phyloP scores from a whole-genome alignment of 1,284 basidiomycete species.

The Lentinus polychrous region DNA sequence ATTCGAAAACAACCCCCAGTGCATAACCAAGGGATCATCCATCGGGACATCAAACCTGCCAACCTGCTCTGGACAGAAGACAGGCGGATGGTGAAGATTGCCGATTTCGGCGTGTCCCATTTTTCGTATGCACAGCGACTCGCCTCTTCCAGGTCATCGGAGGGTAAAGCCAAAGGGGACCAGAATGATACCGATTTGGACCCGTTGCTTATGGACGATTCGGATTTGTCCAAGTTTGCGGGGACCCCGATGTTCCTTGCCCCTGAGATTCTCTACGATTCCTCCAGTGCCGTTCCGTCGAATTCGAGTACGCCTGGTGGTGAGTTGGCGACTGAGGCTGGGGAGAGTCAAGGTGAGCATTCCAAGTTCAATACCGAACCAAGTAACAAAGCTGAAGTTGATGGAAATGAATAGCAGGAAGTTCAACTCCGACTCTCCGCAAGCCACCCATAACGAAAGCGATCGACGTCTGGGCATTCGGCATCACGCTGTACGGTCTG shows the following conservation, averaged over 20 bases:
- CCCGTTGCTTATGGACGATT: conserved; percentile 74
- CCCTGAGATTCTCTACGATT: conserved; percentile 83
- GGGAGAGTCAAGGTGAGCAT: conserved; percentile 12
- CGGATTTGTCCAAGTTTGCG: conserved; percentile 87
- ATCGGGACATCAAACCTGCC: conserved; percentile 98
- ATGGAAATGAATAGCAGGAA: conserved; percentile 20
- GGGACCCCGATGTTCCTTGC: conserved; percentile 98
- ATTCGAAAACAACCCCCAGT: conserved; percentile 50
- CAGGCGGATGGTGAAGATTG: conserved; percentile 88
- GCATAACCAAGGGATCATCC: conserved; percentile 96
- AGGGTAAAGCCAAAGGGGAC: conserved; percentile 22
- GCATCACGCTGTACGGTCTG: conserved; percentile 95
- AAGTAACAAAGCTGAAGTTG: too few relatives aligned
- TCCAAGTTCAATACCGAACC: too few relatives aligned
- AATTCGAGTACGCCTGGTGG: conserved; percentile 23
- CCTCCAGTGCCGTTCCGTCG: conserved; percentile 15
- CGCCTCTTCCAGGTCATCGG: conserved; percentile 31
- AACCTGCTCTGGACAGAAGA: conserved; percentile 90
- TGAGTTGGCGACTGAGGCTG: too few relatives aligned
- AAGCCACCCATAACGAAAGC: conserved; percentile 84
- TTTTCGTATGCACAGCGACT: conserved; percentile 83
- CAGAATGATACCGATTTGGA: conserved; percentile 35
- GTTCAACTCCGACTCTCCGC: conserved; percentile 19
- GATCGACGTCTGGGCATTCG: conserved; percentile 99
- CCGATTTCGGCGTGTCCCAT: conserved; percentile 95